phyloP scores from a whole-genome alignment of 2,329 filamentous ascomycete genomes.

The Diaporthe vexans region DNA sequence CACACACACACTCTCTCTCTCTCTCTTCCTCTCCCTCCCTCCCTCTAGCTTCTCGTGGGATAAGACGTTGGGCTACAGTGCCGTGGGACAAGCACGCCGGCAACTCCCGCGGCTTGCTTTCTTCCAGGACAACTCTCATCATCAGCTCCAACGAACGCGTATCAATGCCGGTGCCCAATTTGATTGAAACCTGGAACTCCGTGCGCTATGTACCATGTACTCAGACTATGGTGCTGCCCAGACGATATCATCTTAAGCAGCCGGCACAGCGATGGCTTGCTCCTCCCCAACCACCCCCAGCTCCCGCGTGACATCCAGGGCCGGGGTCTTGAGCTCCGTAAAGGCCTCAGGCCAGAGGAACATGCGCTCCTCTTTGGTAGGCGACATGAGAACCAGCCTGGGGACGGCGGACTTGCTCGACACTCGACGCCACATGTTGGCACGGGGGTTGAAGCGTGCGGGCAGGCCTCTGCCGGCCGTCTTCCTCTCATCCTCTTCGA shows the following conservation, averaged over 20 bases:
- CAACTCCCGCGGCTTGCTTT: too few species aligned
- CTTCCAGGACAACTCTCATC: neutral
- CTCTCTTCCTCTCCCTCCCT: too few species aligned
- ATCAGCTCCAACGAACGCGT: neutral
- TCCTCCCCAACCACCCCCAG: slow-evolving; percentile 34
- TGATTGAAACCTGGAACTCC: slow-evolving; percentile 2
- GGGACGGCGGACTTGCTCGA: slow-evolving; percentile 69
- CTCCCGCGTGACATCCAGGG: slow-evolving; percentile 43
- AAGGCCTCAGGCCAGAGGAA: slow-evolving; percentile 74
- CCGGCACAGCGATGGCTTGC: slow-evolving; percentile 36
- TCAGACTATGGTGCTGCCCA: neutral
- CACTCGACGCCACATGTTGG: slow-evolving; percentile 76
- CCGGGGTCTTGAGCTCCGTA: slow-evolving; percentile 57
- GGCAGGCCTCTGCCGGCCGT: slow-evolving; percentile 73
- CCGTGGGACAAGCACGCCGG: too few species aligned
- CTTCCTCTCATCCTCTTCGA: slow-evolving; percentile 70
- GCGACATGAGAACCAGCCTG: slow-evolving; percentile 51
- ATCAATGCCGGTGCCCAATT: neutral
- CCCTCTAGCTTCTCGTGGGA: too few species aligned
- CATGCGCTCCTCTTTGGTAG: slow-evolving; percentile 71
- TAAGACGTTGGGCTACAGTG: too few species aligned
- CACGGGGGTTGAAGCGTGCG: slow-evolving; percentile 74
- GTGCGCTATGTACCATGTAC: neutral
- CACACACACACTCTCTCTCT: too few species aligned
- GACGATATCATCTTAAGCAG: slow-evolving; percentile 19